Conservation (phyloP, 495 filamentous ascomycete genomes). For the Neurospora tetraspora region DNA sequence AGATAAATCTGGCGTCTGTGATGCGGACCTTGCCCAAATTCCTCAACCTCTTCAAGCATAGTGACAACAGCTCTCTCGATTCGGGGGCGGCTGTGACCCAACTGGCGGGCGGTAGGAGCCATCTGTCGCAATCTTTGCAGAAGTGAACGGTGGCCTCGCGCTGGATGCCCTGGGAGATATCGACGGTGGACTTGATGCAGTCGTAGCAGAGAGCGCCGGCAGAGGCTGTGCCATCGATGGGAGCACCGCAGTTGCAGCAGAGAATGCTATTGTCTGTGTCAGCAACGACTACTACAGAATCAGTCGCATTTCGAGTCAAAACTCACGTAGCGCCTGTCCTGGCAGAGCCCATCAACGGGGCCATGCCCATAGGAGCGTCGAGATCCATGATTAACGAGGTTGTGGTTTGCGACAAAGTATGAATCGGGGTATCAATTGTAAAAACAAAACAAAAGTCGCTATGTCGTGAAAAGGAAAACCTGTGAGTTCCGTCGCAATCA, state of each 20-base stretch:
- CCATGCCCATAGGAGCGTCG: conserved; percentile 51
- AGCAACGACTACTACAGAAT: neutral
- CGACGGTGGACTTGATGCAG: conserved; percentile 85
- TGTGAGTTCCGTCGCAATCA: neutral
- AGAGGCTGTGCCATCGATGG: conserved; percentile 82
- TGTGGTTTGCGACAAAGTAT: neutral
- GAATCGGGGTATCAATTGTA: neutral
- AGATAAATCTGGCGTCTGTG: conserved; percentile 91
- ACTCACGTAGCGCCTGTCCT: conserved; percentile 49
- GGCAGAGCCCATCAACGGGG: conserved; percentile 36
- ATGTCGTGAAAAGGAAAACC: neutral
- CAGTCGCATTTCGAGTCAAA: neutral
- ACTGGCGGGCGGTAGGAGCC: conserved; percentile 74
- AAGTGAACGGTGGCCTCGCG: conserved; percentile 73
- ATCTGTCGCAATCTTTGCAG: conserved; percentile 88
- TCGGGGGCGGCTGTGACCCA: conserved; percentile 80
- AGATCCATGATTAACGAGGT: conserved; percentile 48
- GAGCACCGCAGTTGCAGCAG: conserved; percentile 87
- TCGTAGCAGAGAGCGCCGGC: conserved; percentile 87
- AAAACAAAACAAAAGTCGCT: neutral
- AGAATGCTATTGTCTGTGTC: conserved; percentile 53
- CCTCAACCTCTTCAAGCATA: conserved; percentile 74
- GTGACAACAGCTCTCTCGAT: conserved; percentile 77
- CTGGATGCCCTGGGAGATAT: conserved; percentile 87
- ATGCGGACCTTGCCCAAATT: conserved; percentile 81